phyloP scores from a whole-genome alignment of 257 asterid species.

The Capsicum pubescens region DNA sequence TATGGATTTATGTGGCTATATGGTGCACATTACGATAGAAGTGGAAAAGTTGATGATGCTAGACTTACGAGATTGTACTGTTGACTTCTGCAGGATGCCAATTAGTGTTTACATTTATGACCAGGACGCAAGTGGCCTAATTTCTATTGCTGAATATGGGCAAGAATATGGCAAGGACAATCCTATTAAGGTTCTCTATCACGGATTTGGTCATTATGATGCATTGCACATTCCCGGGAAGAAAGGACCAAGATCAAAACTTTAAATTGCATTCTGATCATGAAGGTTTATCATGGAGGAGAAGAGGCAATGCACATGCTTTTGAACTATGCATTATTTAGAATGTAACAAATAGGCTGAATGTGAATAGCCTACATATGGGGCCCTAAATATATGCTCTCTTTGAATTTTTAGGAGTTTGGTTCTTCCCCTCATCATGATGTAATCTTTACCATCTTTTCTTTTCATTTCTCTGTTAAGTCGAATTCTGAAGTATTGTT shows the following conservation, averaged over 20 bases:
- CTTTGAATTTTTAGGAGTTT: neutral
- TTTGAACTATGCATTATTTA: neutral
- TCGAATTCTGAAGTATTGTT: slow-evolving; percentile 5
- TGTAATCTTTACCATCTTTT: neutral
- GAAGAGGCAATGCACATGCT: neutral
- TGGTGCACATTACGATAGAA: neutral
- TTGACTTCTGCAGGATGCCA: slow-evolving; percentile 63
- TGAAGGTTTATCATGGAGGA: slow-evolving; percentile 20
- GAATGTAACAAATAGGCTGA: slow-evolving; percentile 14
- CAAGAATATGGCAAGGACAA: slow-evolving; percentile 82
- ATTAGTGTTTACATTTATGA: slow-evolving; percentile 88
- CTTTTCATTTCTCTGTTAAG: neutral
- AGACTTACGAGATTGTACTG: neutral
- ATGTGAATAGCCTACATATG: neutral
- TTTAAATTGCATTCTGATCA: slow-evolving; percentile 34
- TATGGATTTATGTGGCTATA: neutral
- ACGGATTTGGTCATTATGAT: slow-evolving; percentile 94
- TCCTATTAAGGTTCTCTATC: slow-evolving; percentile 77
- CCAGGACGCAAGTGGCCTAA: slow-evolving; percentile 69
- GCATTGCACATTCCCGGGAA: slow-evolving; percentile 65
- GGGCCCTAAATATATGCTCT: slow-evolving; percentile 2
- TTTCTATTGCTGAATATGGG: slow-evolving; percentile 91
- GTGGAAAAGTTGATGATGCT: neutral
- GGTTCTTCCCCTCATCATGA: neutral
- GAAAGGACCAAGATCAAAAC: slow-evolving; percentile 64